Base-by-base conservation (phyloP, 2,329 filamentous ascomycete species). In the Onygena corvina region DNA sequence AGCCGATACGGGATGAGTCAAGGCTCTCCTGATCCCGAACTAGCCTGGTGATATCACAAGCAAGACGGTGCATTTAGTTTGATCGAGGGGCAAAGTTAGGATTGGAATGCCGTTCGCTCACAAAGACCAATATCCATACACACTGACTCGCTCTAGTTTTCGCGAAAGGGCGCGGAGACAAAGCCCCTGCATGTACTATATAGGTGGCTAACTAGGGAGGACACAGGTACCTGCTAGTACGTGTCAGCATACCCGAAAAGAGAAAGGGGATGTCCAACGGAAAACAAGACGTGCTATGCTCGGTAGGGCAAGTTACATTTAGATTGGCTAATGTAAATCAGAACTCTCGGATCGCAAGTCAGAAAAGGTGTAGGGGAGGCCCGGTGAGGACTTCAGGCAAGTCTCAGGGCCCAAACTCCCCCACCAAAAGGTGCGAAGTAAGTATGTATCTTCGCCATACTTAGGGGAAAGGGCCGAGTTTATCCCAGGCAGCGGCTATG, bases 401-500 rank as follows among this genome's bases (percentile, higher is more conserved):
- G n/a, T 20, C 12, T 4, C 12, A 23, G 27, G 18, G 38, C 18
- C 38, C 21, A 21, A 42, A 42, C 11, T n/a, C 16, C 38, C 38
- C 38, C 38, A 12, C 38, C 38, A 42, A 42, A 23, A n/a, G n/a
- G n/a, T n/a, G n/a, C n/a, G n/a, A n/a, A n/a, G n/a, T n/a, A n/a
- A n/a, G n/a, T n/a, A n/a, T n/a, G n/a, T n/a, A n/a, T n/a, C n/a
- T n/a, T n/a, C n/a, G n/a, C n/a, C n/a, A n/a, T n/a, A n/a, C n/a
- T 42, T 20, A 20, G 21, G 25, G 12, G 38, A 23, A 20, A 12
- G 16, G 21, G 27, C 38, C 38, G 21, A 42, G 27, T 42, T 23
- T n/a, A 42, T 27, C 38, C 38, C n/a, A 42, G 38, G 38, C 20
- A 42, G 38, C 38, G 38, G 38, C 38, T 42, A 42, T 42, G 38